Conservation (phyloP, 1,139 yeast genomes). For the Sugiyamaella grinbergsii region DNA sequence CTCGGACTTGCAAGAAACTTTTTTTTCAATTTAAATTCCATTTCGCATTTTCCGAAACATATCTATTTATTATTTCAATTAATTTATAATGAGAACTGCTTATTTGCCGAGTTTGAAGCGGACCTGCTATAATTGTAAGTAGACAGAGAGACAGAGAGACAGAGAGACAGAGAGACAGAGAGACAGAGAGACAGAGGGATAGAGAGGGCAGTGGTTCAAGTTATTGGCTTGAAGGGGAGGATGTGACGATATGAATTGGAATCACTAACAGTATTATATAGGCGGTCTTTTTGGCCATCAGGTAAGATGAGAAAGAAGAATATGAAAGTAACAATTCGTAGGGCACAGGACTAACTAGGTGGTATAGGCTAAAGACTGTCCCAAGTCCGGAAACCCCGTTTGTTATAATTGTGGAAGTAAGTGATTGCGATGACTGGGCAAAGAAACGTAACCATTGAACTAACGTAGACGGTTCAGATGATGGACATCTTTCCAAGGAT, state of each 20-base stretch:
- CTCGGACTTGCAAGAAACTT: not conserved
- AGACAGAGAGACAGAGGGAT: no score
- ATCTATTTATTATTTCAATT: not conserved
- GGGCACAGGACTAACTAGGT: not conserved
- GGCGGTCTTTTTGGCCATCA: slow-evolving; percentile 43
- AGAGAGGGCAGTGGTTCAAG: not conserved
- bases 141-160: no score
- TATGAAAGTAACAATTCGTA: not conserved
- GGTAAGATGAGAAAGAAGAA: slow-evolving; percentile 32
- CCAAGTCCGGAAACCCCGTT: slow-evolving; percentile 42
- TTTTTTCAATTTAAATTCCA: not conserved
- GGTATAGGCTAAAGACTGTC: slow-evolving; percentile 42
- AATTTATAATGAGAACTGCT: slow-evolving; percentile 12
- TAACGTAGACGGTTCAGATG: no score
- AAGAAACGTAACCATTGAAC: no score
- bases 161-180: no score
- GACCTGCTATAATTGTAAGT: slow-evolving; percentile 39
- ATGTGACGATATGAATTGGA: no score
- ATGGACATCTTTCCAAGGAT: slow-evolving; percentile 80
- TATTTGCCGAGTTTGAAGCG: slow-evolving; percentile 32
- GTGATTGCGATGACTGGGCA: no score
- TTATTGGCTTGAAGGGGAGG: no score
- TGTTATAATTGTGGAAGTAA: slow-evolving; percentile 42
- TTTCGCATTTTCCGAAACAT: not conserved
- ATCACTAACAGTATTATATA: slow-evolving; percentile 25